phyloP scores from a whole-genome alignment of 1,139 yeast genomes.

The Suhomyces bolitotheri region DNA sequence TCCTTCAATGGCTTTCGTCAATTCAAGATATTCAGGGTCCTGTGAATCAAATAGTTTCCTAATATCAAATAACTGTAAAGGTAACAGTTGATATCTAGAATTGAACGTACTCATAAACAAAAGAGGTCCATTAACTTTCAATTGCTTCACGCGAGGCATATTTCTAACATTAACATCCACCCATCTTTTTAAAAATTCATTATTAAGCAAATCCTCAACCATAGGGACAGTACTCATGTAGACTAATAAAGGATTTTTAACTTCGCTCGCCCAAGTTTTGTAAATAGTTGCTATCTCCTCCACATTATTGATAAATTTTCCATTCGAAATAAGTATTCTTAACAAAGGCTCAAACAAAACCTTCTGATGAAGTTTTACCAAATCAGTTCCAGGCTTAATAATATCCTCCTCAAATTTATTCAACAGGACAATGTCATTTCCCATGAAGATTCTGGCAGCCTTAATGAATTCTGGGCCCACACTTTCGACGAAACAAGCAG shows the following conservation, averaged over 20 bases:
- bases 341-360: constrained; percentile 56
- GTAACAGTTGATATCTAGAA: constrained; percentile 70
- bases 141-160: constrained; percentile 43
- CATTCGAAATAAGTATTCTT: constrained; percentile 48
- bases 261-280: constrained; percentile 63
- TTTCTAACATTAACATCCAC: constrained; percentile 46
- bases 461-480: constrained; percentile 46
- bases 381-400: constrained; percentile 59
- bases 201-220: constrained; percentile 29
- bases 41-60: constrained; percentile 44
- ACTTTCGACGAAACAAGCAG: constrained; percentile 59
- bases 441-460: constrained; percentile 51
- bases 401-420: constrained; percentile 62
- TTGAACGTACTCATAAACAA: constrained; percentile 74
- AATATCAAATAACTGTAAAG: constrained; percentile 65
- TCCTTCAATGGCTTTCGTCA: constrained; percentile 53
- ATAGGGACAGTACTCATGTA: constrained; percentile 52
- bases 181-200: constrained; percentile 54
- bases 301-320: constrained; percentile 61
- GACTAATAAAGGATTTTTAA: constrained; percentile 52
- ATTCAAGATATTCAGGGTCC: constrained; percentile 55
- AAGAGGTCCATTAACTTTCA: constrained; percentile 56
- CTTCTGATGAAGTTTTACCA: constrained; percentile 59
- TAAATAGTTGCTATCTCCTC: constrained; percentile 61
- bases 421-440: constrained; percentile 28